A percentile compares a stretch with the other conserved stretches of the same genome.
Evolutionary conservation across 2,329 filamentous ascomycete species (phyloP).

Genomic region (Diplodia sapinea): DNA sequence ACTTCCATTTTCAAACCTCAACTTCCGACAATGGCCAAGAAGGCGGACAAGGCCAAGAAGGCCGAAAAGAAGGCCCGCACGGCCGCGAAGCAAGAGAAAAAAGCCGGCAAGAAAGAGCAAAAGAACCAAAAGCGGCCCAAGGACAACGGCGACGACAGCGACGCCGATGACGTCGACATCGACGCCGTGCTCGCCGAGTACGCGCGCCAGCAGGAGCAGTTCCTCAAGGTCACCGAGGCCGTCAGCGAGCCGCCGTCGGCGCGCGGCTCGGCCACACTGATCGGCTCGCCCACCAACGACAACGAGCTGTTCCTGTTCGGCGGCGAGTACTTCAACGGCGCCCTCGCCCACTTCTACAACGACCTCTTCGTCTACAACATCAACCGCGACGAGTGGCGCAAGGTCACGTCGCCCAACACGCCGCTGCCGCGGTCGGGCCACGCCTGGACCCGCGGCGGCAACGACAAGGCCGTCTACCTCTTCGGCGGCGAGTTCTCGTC

Average conservation of each 20-base stretch:
- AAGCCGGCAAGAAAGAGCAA: constrained; percentile 76
- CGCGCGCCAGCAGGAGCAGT: constrained; percentile 87
- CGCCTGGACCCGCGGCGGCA: constrained; percentile 90
- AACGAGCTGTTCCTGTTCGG: constrained; percentile 92
- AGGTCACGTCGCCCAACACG: constrained; percentile 87
- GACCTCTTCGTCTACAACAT: constrained; percentile 74
- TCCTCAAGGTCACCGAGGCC: constrained; percentile 89
- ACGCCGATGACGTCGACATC: constrained; percentile 89
- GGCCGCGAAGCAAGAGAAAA: constrained; percentile 82
- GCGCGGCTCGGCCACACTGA: constrained; percentile 78
- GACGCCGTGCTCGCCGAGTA: constrained; percentile 94
- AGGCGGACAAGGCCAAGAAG: constrained; percentile 58
- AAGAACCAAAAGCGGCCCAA: constrained; percentile 75
- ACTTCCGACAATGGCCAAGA: constrained; percentile 54
- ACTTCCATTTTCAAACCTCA: background rate
- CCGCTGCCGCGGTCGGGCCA: constrained; percentile 90
- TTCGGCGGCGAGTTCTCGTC: constrained; percentile 97
- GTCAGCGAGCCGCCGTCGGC: constrained; percentile 74
- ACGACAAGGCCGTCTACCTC: constrained; percentile 83
- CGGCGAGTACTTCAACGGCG: constrained; percentile 94
- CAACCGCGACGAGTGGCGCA: constrained; percentile 86
- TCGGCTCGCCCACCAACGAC: constrained; percentile 83
- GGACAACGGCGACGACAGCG: constrained; percentile 73
- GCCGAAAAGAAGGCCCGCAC: constrained; percentile 61
- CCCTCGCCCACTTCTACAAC: constrained; percentile 74